Base-by-base conservation (phyloP, 805 yeast genomes). In the Candida verbasci region DNA sequence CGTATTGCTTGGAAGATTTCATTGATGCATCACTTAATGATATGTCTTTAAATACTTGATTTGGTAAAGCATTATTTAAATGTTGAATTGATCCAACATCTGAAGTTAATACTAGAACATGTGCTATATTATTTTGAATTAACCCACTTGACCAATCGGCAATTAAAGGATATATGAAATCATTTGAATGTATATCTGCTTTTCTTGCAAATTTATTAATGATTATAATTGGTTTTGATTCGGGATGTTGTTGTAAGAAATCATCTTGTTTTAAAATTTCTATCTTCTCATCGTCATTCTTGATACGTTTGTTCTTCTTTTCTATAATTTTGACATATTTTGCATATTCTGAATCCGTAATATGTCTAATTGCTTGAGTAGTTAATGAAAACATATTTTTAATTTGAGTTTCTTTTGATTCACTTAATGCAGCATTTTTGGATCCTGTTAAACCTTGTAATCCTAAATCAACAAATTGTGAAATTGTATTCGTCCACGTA, bases 361-460 rank as follows among this genome's bases (percentile, higher is more conserved):
- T 72, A 14, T 74, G 76, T 46, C 88, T 71, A n/a, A 93, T 69
- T 0, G 95, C 89, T 45, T 76, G 78, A 24, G 80, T 64, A 0
- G 91, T 72, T 30, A 86, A 72, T 34, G 80, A 74, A 33, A 89
- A 68, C 76, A 89, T 88, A 47, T 81, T 80, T 57, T 85, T 82
- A 42, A 85, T 74, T 54, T 86, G 96, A 0, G 82, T 61, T 47
- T 89, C 96, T 43, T 80, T 81, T 2, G 86, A 65, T 53, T 89
- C 96, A 21, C 89, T 77, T 32, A 89, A 65, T 1, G 96, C 96
- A 3, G 95, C 83, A 53, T 88, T 89, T 55, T n/a, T n/a, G n/a
- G 88, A 97, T 1, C 97, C 98, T 1, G 95, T 87, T 28, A 91
- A 56, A 39, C 97, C 91, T 53, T 87, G 95, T 14, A 85, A 83